These are phyloP conservation scores for Xylaria curta DNA, from an alignment of 495 filamentous ascomycete genomes.

Conservation along the genomic window DNA sequence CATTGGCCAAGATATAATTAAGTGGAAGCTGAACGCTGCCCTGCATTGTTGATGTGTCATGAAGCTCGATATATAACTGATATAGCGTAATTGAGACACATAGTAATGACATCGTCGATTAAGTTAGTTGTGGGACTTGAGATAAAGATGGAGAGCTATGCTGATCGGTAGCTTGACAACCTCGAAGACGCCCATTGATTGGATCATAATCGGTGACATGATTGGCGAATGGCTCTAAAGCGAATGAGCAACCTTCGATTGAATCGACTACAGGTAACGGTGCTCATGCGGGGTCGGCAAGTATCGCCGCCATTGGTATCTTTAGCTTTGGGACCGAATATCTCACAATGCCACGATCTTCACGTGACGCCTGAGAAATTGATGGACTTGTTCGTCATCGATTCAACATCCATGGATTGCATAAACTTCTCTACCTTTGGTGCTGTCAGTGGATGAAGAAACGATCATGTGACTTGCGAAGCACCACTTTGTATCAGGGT, in stretches of 20 bases:
- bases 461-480: constrained; percentile 9
- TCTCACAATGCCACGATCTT: neutral
- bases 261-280: neutral
- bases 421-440: neutral
- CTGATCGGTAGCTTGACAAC: constrained; percentile 6
- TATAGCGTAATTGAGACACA: constrained; percentile 12
- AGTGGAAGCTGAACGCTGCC: constrained; percentile 7
- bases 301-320: neutral
- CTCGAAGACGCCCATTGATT: constrained; percentile 4
- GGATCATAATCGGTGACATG: neutral
- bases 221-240: constrained; percentile 22
- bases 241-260: neutral
- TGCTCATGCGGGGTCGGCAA: constrained; percentile 10
- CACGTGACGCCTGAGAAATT: neutral
- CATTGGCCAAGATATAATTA: constrained; percentile 7
- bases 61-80: neutral
- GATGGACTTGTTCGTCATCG: neutral
- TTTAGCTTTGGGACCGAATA: neutral
- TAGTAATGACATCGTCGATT: constrained; percentile 16
- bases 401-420: neutral
- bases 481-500: neutral
- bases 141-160: constrained; percentile 21
- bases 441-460: neutral
- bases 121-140: constrained; percentile 6
- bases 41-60: constrained; percentile 16